phyloP scores from a whole-genome alignment of 164 flowering plant species.

The Chimonanthus praecox region DNA sequence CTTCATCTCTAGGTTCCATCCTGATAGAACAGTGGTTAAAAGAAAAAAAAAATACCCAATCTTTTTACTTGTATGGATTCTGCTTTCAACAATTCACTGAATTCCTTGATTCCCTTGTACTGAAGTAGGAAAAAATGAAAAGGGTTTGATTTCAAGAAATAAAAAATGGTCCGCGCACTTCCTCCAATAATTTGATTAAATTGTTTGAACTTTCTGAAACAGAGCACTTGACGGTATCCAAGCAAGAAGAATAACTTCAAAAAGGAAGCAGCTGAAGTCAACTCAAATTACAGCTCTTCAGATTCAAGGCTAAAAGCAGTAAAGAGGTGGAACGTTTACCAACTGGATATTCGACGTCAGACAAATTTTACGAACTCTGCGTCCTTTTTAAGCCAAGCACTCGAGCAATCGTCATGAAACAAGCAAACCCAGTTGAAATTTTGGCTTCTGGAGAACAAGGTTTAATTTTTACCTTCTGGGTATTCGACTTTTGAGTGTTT shows the following conservation, averaged over 20 bases:
- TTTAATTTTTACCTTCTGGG: neutral
- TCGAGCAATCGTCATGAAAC: no score
- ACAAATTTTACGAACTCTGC: neutral
- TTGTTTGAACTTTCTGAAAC: neutral
- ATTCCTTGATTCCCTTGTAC: neutral
- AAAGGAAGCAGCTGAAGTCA: neutral
- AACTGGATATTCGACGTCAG: neutral
- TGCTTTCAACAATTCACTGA: neutral
- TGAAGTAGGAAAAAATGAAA: neutral
- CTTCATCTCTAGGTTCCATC: slow-evolving; percentile 49
- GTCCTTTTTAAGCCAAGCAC: neutral
- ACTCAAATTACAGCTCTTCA: neutral
- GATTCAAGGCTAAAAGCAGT: neutral
- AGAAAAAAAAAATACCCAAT: no score
- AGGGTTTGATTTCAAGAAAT: neutral
- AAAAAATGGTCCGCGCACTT: no score
- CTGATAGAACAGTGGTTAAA: slow-evolving; percentile 2
- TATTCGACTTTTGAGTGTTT: neutral
- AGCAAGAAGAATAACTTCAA: neutral
- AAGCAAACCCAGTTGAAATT: no score
- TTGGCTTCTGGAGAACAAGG: neutral
- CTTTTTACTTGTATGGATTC: slow-evolving; percentile 9
- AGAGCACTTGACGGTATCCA: neutral
- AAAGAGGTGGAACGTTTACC: neutral
- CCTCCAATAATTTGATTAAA: neutral